Percentiles rank a stretch among this genome's conserved stretches.
Evolutionary conservation across 225 moss, liverwort and hornwort species (phyloP).

Genomic region (Ulota crispa): DNA sequence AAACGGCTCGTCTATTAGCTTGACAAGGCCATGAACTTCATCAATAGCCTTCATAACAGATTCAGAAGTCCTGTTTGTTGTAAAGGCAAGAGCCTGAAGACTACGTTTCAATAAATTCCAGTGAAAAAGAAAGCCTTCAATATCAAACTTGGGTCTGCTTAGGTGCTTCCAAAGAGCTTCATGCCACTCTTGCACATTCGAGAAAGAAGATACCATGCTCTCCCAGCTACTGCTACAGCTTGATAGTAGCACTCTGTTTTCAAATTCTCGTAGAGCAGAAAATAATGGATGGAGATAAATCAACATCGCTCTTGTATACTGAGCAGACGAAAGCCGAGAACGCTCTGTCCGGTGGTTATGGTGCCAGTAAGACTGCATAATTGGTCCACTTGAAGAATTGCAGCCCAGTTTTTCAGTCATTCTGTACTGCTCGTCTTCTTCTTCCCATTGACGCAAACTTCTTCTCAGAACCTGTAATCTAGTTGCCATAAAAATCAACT

Average conservation of each 20-base stretch:
- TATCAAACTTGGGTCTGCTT: slow-evolving; percentile 43
- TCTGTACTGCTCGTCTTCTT: slow-evolving; percentile 71
- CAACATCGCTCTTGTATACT: slow-evolving; percentile 64
- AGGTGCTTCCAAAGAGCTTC: slow-evolving; percentile 76
- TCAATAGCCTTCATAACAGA: slow-evolving; percentile 41
- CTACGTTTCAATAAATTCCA: slow-evolving; percentile 70
- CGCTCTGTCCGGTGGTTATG: slow-evolving; percentile 50
- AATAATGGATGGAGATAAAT: slow-evolving; percentile 62
- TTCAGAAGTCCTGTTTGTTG: slow-evolving; percentile 27
- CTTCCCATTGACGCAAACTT: slow-evolving; percentile 82
- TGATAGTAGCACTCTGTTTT: slow-evolving; percentile 57
- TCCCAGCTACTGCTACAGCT: slow-evolving; percentile 47
- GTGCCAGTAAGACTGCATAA: slow-evolving; percentile 79
- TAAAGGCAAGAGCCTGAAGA: slow-evolving; percentile 38
- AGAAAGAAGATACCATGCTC: slow-evolving; percentile 35
- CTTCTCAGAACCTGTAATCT: slow-evolving; percentile 63
- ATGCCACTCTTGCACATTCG: slow-evolving; percentile 78
- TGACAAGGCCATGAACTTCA: slow-evolving; percentile 50
- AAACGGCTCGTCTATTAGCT: slow-evolving; percentile 65
- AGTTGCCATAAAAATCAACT: slow-evolving; percentile 43
- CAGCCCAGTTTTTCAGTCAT: slow-evolving; percentile 38
- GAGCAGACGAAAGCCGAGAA: slow-evolving; percentile 40
- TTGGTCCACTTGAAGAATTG: slow-evolving; percentile 41
- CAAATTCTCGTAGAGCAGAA: slow-evolving; percentile 62
- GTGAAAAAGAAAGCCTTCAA: slow-evolving; percentile 67